These are phyloP conservation scores for Dacryopinax primogenitus DNA, from an alignment of 768 basidiomycete genomes.

Conservation along the genomic window DNA sequence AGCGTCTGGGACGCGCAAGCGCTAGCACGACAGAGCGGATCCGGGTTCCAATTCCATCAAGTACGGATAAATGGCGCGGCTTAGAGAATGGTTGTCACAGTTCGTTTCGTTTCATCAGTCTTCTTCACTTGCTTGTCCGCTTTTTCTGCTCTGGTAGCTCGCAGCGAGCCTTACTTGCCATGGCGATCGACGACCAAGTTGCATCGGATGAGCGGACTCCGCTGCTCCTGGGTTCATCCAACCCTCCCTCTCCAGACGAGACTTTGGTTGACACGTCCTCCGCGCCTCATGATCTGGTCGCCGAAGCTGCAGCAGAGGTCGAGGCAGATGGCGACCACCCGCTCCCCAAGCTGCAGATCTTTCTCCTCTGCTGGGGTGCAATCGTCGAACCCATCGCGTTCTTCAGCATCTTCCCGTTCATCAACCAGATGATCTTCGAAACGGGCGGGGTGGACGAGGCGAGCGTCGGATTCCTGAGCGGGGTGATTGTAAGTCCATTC, in stretches of 20 bases:
- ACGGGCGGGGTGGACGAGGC: slow-evolving; percentile 2
- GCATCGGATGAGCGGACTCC: neutral
- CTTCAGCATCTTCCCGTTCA: slow-evolving; percentile 18
- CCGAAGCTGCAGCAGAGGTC: neutral
- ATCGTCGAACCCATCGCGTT: slow-evolving; percentile 14
- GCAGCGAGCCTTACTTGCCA: neutral
- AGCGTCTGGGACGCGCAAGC: no score
- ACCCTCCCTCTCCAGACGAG: neutral
- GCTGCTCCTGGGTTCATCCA: neutral
- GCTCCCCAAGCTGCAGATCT: slow-evolving; percentile 14
- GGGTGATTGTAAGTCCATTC: slow-evolving; percentile 1
- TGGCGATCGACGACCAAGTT: neutral
- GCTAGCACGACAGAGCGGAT: no score
- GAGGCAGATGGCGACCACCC: slow-evolving; percentile 11
- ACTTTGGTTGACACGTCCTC: neutral
- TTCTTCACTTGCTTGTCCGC: neutral
- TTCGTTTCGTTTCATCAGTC: neutral
- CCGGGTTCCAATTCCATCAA: no score
- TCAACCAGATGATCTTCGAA: slow-evolving; percentile 13
- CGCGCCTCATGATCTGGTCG: neutral
- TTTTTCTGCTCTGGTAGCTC: neutral
- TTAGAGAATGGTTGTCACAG: neutral
- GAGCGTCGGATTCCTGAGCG: slow-evolving; percentile 10
- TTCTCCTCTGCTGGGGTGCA: slow-evolving; percentile 14
- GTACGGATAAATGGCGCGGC: neutral